Base-by-base conservation (phyloP, 805 yeast genomes). In the Ogataea siamensis region DNA sequence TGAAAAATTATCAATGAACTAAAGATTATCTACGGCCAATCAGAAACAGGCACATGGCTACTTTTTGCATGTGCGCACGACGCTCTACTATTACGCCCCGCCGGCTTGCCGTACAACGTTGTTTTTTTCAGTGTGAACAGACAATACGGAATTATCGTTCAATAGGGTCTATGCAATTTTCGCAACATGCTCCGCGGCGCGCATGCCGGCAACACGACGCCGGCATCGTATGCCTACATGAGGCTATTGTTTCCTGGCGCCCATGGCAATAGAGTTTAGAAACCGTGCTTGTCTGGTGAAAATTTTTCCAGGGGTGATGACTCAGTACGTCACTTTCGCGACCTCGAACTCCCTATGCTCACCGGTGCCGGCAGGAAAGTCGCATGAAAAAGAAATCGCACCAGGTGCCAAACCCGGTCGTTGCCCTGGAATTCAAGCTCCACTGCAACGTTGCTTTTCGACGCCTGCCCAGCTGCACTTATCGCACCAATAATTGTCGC, bases 211-310 rank as follows among this genome's bases (percentile, higher is more conserved):
- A 32, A 11, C 16, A 14, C n/a, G 28, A 13, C 28, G 28, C 14
- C 28, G 16, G 28, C 9, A 5, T 2, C 9, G 16, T 25, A 5
- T 25, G n/a, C 16, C 14, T 13, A 12, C 14, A 25, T 25, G 14
- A 12, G 8, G 23, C 35, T 18, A 32, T 33, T 16, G 29, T 17
- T 15, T 15, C 5, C 21, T 21, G 5, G 14, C 21, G 10, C 18
- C 12, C 7, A 3, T 28, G 11, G 47, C 60, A 50, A 64, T 52
- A 54, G 67, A n/a, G 63, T 13, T 18, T 20, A 12, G 29, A 11
- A 27, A 9, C 15, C 18, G n/a, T 7, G 9, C 9, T 27, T 32
- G 24, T n/a, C 9, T 14, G 13, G 20, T 16, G 18, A 22, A 29
- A 22, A 18, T 13, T 20, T 36, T 32, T 21, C 11, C 25, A 29